These are phyloP conservation scores for Taphrina flavorubra DNA, from an alignment of 1,139 yeast species.

Conservation along the genomic window DNA sequence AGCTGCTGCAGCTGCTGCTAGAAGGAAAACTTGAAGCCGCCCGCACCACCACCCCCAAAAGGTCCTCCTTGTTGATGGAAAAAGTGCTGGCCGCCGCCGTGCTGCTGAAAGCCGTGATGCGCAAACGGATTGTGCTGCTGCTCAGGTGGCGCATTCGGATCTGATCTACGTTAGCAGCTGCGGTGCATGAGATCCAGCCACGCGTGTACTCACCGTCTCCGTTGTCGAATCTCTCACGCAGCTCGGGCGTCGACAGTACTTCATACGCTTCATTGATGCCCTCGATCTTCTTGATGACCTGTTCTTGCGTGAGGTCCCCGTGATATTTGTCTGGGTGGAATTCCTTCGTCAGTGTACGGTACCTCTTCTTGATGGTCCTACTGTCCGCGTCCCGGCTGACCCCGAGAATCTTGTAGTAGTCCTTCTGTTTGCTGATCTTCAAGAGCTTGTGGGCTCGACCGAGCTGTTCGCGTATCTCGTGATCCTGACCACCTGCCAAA, in stretches of 20 bases:
- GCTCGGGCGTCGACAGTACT: conserved; percentile 67
- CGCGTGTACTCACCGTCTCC: conserved; percentile 55
- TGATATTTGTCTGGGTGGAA: conserved; percentile 92
- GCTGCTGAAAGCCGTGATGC: conserved; percentile 28
- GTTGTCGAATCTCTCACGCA: conserved; percentile 67
- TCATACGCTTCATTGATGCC: conserved; percentile 94
- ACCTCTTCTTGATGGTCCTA: conserved; percentile 78
- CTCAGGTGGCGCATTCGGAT: conserved; percentile 40
- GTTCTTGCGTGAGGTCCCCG: conserved; percentile 69
- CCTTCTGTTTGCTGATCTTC: conserved; percentile 64
- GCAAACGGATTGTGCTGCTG: conserved; percentile 38
- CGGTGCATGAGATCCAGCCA: too few species aligned
- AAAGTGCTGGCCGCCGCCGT: conserved; percentile 23
- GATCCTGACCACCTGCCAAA: conserved; percentile 57
- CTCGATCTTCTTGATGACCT: conserved; percentile 84
- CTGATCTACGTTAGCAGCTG: not conserved
- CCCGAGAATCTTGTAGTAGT: conserved; percentile 81
- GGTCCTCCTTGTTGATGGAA: conserved; percentile 32
- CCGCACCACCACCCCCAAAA: conserved; percentile 26
- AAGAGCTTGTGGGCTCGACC: conserved; percentile 61
- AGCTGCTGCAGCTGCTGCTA: not conserved
- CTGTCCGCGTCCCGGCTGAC: conserved; percentile 71
- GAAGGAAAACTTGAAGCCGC: conserved; percentile 25
- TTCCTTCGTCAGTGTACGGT: conserved; percentile 75
- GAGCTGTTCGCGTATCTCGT: conserved; percentile 59